Evolutionary conservation across 805 yeast species (phyloP), one percentile per base, ranked within the genome.

Genomic region (Cyberlindnera euphorbiiphila): DNA sequence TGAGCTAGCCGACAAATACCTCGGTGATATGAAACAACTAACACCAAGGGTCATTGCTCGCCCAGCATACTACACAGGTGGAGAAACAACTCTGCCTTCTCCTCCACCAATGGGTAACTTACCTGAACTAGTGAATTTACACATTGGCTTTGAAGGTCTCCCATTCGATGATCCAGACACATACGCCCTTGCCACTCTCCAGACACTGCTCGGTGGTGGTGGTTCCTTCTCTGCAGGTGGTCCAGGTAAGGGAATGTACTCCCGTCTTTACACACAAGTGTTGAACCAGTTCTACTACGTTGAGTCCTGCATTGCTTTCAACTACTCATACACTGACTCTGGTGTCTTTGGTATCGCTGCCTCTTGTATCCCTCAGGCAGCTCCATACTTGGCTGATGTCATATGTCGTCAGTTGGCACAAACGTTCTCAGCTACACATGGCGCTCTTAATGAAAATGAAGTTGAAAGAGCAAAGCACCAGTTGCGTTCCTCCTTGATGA

Each of bases 151-250:
- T 57, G 91, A 93, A 59, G 95, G 97, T 17, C 68, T 84, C 3
- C 82, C 96, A 1, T 81, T 88, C 22, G 74, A 77, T 35, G 81
- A 84, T 56, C 86, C 85, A 14, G 97, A 93, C 51, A 78, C 89
- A 29, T 93, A 93, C 54, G 94, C 95, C 2, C 66, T 88, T 26
- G 96, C 98, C 2, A 79, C 88, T 1, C 68, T 93, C 41, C 98
- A 93, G 59, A 86, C 89, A 42, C 68, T 91, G 16, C 66, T 93
- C 11, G 98, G 98, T 29, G 97, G 98, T 25, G 98, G 98, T 40
- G 95, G 96, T 5, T 88, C 98, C 2, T 93, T 93, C 57, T 81
- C 94, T 14, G 98, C 98, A 9, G 98, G 98, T 48, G 98, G 98
- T 0, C 98, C 98, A 13, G 98, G 98, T 37, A 93, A 93, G 62